These are phyloP conservation scores for Acacia acuminata DNA, from an alignment of 306 rosid species.

Conservation along the genomic window DNA sequence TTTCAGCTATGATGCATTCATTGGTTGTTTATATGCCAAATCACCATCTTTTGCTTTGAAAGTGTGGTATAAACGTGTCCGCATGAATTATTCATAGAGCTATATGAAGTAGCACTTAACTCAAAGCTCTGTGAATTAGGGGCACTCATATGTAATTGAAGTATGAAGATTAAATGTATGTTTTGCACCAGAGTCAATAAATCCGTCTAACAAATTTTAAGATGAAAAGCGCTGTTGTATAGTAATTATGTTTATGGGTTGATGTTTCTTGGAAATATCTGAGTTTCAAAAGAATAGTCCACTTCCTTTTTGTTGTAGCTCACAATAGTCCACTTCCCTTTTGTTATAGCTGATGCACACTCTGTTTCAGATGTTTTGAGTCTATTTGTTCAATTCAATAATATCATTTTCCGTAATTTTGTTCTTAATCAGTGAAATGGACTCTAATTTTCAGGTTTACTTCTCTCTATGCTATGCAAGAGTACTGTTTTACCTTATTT, in stretches of 20 bases:
- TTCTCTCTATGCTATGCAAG: not conserved
- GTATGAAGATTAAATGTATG: not conserved
- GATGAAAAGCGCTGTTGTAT: not conserved
- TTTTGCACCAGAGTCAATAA: not conserved
- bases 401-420: too few relatives aligned
- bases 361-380: not conserved
- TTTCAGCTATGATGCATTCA: not conserved
- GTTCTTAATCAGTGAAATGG: not conserved
- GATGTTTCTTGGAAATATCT: not conserved
- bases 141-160: not conserved
- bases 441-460: not conserved
- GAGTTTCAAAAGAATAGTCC: not conserved
- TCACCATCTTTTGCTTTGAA: slow-evolving; percentile 1
- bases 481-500: slow-evolving; percentile 3
- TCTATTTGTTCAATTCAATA: not conserved
- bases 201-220: not conserved
- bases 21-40: not conserved
- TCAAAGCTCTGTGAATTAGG: not conserved
- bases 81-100: not conserved
- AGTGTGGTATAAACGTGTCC: not conserved
- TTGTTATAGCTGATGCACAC: not conserved
- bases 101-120: not conserved
- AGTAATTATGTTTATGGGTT: not conserved
- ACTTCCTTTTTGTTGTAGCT: not conserved
- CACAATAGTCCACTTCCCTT: not conserved